A percentile compares a stretch with the other conserved stretches of the same genome.
Evolutionary conservation across 1,139 yeast genomes (phyloP).

Genomic region (Hansenula sp.): DNA sequence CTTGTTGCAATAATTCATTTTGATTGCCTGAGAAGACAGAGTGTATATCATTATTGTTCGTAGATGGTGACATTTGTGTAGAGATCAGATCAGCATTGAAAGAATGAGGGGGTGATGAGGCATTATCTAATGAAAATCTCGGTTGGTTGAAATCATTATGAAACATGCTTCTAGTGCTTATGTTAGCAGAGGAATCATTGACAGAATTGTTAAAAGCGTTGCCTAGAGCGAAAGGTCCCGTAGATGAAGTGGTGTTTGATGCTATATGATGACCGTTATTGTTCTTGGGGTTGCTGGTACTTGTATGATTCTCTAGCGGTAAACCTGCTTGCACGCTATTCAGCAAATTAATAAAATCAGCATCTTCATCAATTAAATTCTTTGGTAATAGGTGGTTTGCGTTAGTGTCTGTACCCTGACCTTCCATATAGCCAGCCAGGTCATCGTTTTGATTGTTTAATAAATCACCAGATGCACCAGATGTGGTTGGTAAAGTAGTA

Average conservation of each 20-base stretch:
- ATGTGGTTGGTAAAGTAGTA: conserved; percentile 4
- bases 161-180: conserved; percentile 16
- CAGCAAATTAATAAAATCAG: conserved; percentile 7
- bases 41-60: conserved; percentile 11
- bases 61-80: conserved; percentile 18
- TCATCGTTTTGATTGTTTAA: not conserved
- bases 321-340: conserved; percentile 1
- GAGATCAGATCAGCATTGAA: conserved; percentile 18
- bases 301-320: conserved; percentile 1
- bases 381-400: conserved; percentile 20
- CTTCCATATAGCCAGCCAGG: conserved; percentile 12
- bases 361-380: conserved; percentile 21
- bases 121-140: conserved; percentile 13
- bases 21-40: conserved; percentile 5
- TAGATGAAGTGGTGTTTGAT: not conserved
- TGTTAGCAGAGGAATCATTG: conserved; percentile 11
- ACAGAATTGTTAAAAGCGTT: not conserved
- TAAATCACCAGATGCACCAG: too few species aligned
- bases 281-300: not conserved
- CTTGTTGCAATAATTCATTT: not conserved
- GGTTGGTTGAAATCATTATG: conserved; percentile 15
- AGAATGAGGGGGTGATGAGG: conserved; percentile 21
- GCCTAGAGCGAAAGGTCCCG: not conserved
- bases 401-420: conserved; percentile 12
- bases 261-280: not conserved